Evolutionary conservation across 179 eudicot species (phyloP), one percentile per base, ranked within the genome.

Genomic region (Gypsophila paniculata): DNA sequence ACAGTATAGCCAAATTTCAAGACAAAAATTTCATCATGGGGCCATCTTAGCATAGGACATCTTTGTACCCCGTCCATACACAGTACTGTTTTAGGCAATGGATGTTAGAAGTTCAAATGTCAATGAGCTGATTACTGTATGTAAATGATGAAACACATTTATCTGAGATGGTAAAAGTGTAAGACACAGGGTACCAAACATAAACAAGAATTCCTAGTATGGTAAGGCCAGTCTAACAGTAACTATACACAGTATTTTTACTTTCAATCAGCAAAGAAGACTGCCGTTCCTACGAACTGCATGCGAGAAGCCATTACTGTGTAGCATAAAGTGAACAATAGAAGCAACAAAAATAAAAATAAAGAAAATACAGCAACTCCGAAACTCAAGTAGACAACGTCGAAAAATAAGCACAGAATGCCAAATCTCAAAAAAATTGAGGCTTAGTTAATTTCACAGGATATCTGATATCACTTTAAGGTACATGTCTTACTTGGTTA

Each of bases 401-500:
- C 64, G 53, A 32, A 39, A 13, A 39, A 13, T 29, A 70, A 6
- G 17, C 21, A 19, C 14, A n/a, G 22, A 54, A 54, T 26, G 11
- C 23, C 58, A 54, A 55, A 54, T 6, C 26, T 23, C 11, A 61
- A 61, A 18, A 54, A 7, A 66, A 46, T 25, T 15, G 18, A 48
- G n/a, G n/a, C n/a, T n/a, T n/a, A 60, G 21, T 6, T 39, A 23
- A 77, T 29, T 68, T 14, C 39, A 69, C 65, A 61, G 74, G 32
- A 25, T 23, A 44, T 17, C 4, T 19, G 60, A 13, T 42, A 75
- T 58, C 72, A 75, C 26, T 59, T 38, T 36, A 14, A 34, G 53
- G 62, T 48, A 61, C 10, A 61, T n/a, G 25, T 21, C 89, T 82
- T 85, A 94, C 99, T 85, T 94, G 74, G 99, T 94, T 38, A 94